Base-by-base conservation (phyloP, 257 asterid species). In the Plectranthus barbatus region DNA sequence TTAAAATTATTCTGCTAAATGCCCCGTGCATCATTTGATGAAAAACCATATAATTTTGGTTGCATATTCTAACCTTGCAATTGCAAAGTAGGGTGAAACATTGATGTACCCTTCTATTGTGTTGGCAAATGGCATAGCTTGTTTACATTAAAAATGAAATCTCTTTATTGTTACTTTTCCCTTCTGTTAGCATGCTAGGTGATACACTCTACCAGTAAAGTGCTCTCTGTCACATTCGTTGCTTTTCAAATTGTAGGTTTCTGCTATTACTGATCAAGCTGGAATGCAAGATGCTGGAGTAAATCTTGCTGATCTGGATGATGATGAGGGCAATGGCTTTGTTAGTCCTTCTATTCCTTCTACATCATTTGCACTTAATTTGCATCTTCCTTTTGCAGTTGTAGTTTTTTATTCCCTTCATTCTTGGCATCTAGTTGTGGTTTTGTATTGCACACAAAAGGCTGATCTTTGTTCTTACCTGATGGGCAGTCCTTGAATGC, bases 231-330 rank as follows among this genome's bases (percentile, higher is more conserved):
- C 62, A 18, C 40, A 52, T 26, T 45, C 42, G 64, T 4, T 48
- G 12, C 21, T 20, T 44, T 71, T 52, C 64, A 9, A 33, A 56
- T n/a, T 75, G 40, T 57, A 86, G 94, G 94, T 86, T 33, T 79
- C 91, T 68, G 88, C 85, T 70, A 73, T 81, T 60, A 79, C 91
- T 3, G 86, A 86, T 68, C 91, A 81, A 62, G 74, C 76, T 37
- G 81, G 78, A 60, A 76, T 73, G 75, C 88, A 75, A 75, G 86
- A 79, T 54, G 79, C 72, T 49, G 86, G 86, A 60, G 83, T 78
- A 68, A 79, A 81, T 72, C 59, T 77, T 68, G 90, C 78, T 70
- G 94, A 83, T 74, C 73, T 83, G 71, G 88, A 79, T 76, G 91
- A 79, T 62, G 86, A 79, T 20, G 85, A 80, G 56, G 81, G 84